Percentiles rank a stretch among this genome's conserved stretches.
These are phyloP conservation scores for Coemansia sp. DNA, from an alignment of 192 early-diverging fungal species.

Conservation along the genomic window DNA sequence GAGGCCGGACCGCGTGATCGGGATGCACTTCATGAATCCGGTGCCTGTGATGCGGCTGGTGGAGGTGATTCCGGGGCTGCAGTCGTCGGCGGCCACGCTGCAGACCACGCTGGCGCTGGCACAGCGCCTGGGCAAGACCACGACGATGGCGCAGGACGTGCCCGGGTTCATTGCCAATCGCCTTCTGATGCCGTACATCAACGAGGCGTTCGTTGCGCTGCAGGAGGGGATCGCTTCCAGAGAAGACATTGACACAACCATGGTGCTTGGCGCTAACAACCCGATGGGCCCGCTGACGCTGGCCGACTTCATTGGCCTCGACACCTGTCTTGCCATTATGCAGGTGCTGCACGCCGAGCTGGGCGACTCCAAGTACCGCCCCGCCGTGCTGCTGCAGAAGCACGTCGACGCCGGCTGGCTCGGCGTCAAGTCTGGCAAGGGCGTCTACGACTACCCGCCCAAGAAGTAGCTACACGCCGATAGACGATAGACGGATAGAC, in stretches of 20 bases:
- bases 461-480: constrained; percentile 9
- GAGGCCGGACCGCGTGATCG: constrained; percentile 67
- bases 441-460: constrained; percentile 79
- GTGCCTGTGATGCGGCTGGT: constrained; percentile 97
- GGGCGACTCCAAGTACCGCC: constrained; percentile 95
- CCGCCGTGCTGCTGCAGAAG: constrained; percentile 85
- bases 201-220: constrained; percentile 87
- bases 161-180: constrained; percentile 98
- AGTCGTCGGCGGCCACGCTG: constrained; percentile 73
- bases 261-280: constrained; percentile 95
- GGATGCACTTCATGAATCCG: constrained; percentile 99
- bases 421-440: constrained; percentile 86
- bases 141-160: constrained; percentile 81
- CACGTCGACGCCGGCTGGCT: constrained; percentile 97
- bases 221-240: constrained; percentile 84
- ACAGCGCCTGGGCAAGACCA: constrained; percentile 89
- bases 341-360: constrained; percentile 85
- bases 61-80: constrained; percentile 94
- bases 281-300: constrained; percentile 98
- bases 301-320: constrained; percentile 97
- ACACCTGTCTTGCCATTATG: constrained; percentile 98
- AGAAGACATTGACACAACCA: constrained; percentile 97
- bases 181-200: constrained; percentile 98
- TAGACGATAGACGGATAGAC: neutral
- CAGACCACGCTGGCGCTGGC: constrained; percentile 74